Evolutionary conservation across 345 rosid species (phyloP).

Genomic region (Geranium rotundifolium): DNA sequence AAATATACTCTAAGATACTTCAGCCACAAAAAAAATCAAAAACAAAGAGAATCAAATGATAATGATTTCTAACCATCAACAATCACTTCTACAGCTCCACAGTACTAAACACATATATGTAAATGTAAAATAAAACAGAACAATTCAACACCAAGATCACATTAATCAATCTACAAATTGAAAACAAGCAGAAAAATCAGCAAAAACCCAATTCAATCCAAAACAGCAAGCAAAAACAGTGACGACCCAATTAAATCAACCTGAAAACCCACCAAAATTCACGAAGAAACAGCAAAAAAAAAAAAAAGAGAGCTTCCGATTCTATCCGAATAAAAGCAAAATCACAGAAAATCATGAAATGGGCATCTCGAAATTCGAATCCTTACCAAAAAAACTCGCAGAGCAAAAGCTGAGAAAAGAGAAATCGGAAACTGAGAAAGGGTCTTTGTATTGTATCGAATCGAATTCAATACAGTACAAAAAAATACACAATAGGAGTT

Average conservation of each 20-base stretch:
- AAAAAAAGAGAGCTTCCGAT: slow-evolving; percentile 6
- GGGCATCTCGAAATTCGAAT: slow-evolving; percentile 7
- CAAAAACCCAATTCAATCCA: slow-evolving; percentile 13
- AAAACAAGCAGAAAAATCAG: neutral
- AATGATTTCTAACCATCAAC: slow-evolving; percentile 1
- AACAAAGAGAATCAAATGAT: neutral
- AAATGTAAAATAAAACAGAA: neutral
- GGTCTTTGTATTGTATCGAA: slow-evolving; percentile 1
- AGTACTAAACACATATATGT: too few species aligned
- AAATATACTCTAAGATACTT: too few species aligned
- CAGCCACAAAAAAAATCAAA: neutral
- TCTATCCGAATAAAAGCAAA: slow-evolving; percentile 7
- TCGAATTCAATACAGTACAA: slow-evolving; percentile 9
- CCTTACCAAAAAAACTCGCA: slow-evolving; percentile 23
- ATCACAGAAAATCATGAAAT: slow-evolving; percentile 4
- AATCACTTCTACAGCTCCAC: neutral
- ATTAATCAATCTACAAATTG: too few species aligned
- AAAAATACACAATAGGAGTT: neutral
- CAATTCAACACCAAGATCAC: slow-evolving; percentile 1
- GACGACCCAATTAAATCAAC: slow-evolving; percentile 3
- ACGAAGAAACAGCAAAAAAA: slow-evolving; percentile 1
- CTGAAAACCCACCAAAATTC: slow-evolving; percentile 7
- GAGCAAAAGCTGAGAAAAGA: slow-evolving; percentile 9
- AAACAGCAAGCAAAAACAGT: too few species aligned
- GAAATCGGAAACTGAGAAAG: slow-evolving; percentile 1